Base-by-base conservation (phyloP, 345 rosid genomes). In the Gynandropsis gynandra region DNA sequence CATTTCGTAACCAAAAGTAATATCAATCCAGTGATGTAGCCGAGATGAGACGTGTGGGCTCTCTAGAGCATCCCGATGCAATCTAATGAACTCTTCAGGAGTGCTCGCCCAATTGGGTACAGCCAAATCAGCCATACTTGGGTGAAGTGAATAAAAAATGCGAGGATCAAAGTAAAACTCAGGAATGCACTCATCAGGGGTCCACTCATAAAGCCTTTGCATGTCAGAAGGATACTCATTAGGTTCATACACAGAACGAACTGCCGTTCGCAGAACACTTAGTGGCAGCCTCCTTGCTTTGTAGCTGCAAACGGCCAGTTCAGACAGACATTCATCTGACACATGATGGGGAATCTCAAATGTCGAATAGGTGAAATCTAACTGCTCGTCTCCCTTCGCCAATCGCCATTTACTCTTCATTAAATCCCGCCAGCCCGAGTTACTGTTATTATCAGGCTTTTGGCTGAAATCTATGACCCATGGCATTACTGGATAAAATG, bases 181-280 rank as follows among this genome's bases (percentile, higher is more conserved):
- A 13, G 97, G 97, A 64, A 89, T 85, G 81, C 97, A 85, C 70
- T 89, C 97, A 57, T 89, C 97, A 71, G 97, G 97, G 43, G 97
- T 89, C 97, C 97, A 89, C 44, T 85, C 93, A 66, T 89, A 89
- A 66, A 85, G 87, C 65, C 97, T 76, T 71, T 81, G 89, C 95
- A 89, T 89, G 53, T 73, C 82, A 20, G 97, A 85, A 45, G 97
- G 97, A 71, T 89, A 89, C 62, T 89, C 97, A 66, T 89, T 89
- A 51, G 97, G 97, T 74, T 85, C 95, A 71, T 89, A 89, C 27
- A 89, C 95, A 9, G 95, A 79, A 39, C 97, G 86, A 56, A 89
- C 97, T 31, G 97, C 95, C 67, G 62, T 67, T 8, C 97, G 85
- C 48, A 89, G 77, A 68, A 89, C 68, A 58, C 86, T 81, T 75